These are phyloP conservation scores for Lentinula boryana DNA, from an alignment of 768 basidiomycete genomes.

Conservation along the genomic window DNA sequence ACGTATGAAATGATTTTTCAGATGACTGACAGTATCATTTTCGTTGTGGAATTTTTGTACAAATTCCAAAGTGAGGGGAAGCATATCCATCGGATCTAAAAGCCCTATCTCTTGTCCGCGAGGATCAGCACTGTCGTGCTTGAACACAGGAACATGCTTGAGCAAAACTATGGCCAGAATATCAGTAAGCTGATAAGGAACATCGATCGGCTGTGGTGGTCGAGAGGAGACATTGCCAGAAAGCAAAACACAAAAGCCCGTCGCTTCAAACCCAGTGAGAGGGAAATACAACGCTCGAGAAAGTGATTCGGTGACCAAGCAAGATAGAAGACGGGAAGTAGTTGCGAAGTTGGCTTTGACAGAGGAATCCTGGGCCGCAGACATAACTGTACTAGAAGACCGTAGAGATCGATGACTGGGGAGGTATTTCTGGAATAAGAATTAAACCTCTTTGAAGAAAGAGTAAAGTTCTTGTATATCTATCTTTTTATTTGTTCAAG, in stretches of 20 bases:
- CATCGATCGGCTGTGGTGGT: constrained; percentile 12
- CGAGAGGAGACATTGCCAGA: constrained; percentile 20
- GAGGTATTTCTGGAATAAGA: not conserved
- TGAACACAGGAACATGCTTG: constrained; percentile 40
- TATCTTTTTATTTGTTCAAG: not conserved
- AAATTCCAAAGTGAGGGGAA: constrained; percentile 17
- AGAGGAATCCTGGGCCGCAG: not conserved
- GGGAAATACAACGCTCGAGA: constrained; percentile 41
- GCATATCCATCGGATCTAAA: constrained; percentile 52
- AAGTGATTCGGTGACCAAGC: constrained; percentile 53
- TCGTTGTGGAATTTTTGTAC: not conserved
- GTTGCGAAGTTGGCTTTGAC: constrained; percentile 39
- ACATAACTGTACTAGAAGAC: not conserved
- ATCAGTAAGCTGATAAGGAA: constrained; percentile 23
- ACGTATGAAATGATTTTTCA: not conserved
- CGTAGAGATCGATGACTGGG: not conserved
- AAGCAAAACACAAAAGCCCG: constrained; percentile 38
- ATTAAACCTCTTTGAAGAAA: not conserved
- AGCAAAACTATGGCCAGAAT: constrained; percentile 45
- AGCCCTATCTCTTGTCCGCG: constrained; percentile 37
- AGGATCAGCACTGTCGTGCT: constrained; percentile 23
- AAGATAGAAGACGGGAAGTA: constrained; percentile 45
- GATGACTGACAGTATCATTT: not conserved
- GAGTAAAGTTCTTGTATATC: not conserved
- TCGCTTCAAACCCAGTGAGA: constrained; percentile 23